phyloP scores from a whole-genome alignment of 1,139 yeast species.

The Geotrichum aggregatum region DNA sequence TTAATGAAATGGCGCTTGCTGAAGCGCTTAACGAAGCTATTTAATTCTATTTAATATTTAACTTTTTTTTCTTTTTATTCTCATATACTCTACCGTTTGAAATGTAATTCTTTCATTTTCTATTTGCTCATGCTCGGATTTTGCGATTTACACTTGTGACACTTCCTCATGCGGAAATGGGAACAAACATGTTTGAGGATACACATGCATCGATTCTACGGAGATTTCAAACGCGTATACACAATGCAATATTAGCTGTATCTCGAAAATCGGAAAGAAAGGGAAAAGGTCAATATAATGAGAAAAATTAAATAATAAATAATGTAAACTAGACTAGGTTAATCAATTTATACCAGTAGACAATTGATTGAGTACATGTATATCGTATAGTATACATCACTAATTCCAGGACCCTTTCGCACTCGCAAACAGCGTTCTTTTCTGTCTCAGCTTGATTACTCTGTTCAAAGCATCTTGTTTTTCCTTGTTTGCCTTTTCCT shows the following conservation, averaged over 20 bases:
- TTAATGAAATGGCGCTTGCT: neutral
- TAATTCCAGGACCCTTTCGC: slow-evolving; percentile 11
- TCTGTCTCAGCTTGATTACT: slow-evolving; percentile 6
- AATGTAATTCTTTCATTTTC: too few species aligned
- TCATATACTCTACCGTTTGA: neutral
- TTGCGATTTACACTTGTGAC: too few species aligned
- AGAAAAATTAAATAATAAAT: neutral
- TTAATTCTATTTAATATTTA: neutral
- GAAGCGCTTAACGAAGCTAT: slow-evolving; percentile 6
- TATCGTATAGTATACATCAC: neutral
- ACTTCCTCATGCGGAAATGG: too few species aligned
- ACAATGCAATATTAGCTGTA: too few species aligned
- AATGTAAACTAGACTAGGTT: neutral
- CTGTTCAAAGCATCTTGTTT: slow-evolving; percentile 1
- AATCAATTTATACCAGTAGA: neutral
- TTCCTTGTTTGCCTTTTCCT: neutral
- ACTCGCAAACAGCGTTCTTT: slow-evolving; percentile 1
- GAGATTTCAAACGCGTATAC: too few species aligned
- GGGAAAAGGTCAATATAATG: too few species aligned
- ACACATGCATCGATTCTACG: too few species aligned
- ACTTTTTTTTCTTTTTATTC: neutral
- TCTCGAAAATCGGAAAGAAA: too few species aligned
- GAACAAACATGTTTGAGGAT: too few species aligned
- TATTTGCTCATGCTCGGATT: too few species aligned
- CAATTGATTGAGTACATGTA: neutral